Evolutionary conservation across 108 stramenopile genomes (phyloP), one percentile per base, ranked within the genome.

Genomic region (Nitzschia sp.): DNA sequence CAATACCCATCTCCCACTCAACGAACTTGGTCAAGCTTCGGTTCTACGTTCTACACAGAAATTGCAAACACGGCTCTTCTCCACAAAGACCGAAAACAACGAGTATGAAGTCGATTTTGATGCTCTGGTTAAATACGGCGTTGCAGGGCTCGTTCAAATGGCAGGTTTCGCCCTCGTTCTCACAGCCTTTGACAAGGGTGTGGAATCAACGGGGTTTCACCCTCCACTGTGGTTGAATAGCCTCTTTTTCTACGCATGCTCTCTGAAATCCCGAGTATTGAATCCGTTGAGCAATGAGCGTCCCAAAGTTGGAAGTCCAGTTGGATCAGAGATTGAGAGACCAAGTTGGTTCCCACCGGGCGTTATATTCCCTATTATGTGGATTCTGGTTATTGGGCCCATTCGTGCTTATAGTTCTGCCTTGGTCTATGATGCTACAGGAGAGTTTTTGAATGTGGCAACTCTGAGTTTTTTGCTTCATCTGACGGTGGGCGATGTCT

Each of bases 351-450:
- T 90, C n/a, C 93, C 93, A 21, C 84, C 84, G 0, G 88, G 88
- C 19, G 76, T 86, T 17, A 71, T 78, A 46, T 94, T 94, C 73
- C 93, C 93, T 16, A 76, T 94, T 52, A 94, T 94, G 87, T 94
- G 93, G 93, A 35, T 85, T 0, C 47, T 91, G 26, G 82, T 88
- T 45, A 91, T 93, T 50, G 87, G 85, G 32, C 77, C 89, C 1
- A 77, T 90, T 22, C 80, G 90, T 11, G 82, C 86, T 1, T 71
- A 72, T 56, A 78, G 85, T 4, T 73, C 90, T 8, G 58, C 81
- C 0, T 53, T 87, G 59, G 68, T 90, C 11, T 81, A 86, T 26
- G 45, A 75, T 1, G 36, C 80, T 9, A 77, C 56, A 19, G 73
- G 72, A 29, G 31, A 64, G 8, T 71, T 77, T 41, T 53, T 76